Evolutionary conservation across 106 monocot genomes (phyloP).

Genomic region (Alisma plantagoaquatica): DNA sequence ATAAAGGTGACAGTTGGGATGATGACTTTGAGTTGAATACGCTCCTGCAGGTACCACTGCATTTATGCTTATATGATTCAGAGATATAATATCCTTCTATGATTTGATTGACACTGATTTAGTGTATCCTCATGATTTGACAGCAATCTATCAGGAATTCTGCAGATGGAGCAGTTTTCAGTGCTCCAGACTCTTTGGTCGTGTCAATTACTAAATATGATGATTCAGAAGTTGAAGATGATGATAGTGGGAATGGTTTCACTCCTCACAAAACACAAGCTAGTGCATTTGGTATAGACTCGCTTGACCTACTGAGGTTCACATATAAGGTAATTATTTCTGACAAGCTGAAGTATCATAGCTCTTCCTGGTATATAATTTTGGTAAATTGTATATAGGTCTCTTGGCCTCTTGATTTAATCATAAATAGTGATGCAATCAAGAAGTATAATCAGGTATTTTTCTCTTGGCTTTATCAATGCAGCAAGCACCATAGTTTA

Average conservation of each 20-base stretch:
- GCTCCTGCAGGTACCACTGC: slow-evolving; percentile 84
- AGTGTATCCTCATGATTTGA: too few species aligned
- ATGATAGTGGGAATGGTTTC: slow-evolving; percentile 7
- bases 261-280: slow-evolving; percentile 31
- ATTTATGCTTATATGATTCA: too few species aligned
- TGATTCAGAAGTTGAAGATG: slow-evolving; percentile 26
- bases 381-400: too few species aligned
- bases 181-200: slow-evolving; percentile 66
- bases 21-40: slow-evolving; percentile 98
- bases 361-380: too few species aligned
- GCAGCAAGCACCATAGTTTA: not conserved
- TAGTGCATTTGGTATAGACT: slow-evolving; percentile 59
- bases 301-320: slow-evolving; percentile 74
- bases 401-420: slow-evolving; percentile 93
- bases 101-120: too few species aligned
- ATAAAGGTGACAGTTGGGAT: slow-evolving; percentile 77
- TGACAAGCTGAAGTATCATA: too few species aligned
- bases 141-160: slow-evolving; percentile 94
- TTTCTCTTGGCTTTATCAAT: too few species aligned
- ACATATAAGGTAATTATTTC: slow-evolving; percentile 92
- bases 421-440: slow-evolving; percentile 71
- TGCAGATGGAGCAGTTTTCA: slow-evolving; percentile 58
- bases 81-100: too few species aligned
- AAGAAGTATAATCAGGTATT: slow-evolving; percentile 91
- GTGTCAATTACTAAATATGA: slow-evolving; percentile 44